Evolutionary conservation across 345 rosid genomes (phyloP), one percentile per base, ranked within the genome.

Genomic region (Citrus medica): DNA sequence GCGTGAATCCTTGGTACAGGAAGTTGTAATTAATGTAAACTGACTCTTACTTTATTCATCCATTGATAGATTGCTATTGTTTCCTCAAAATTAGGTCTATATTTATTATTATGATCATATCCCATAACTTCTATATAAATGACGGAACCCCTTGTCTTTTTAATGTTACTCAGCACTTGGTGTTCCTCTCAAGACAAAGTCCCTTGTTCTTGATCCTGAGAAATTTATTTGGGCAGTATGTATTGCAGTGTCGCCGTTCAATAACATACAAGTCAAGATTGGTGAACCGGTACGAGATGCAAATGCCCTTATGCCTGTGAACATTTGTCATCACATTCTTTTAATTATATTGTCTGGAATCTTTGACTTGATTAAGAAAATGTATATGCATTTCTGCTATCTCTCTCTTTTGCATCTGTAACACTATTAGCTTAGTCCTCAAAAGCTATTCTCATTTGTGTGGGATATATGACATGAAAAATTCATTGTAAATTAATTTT

Each of bases 171-270:
- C 87, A 95, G 98, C 97, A 95, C 76, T 83, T 73, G 94, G 92
- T 63, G 97, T 84, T 71, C 94, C 98, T 74, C 93, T 95, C 35
- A 93, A 95, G 77, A 89, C 92, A 79, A 93, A 90, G 84, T 92
- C 95, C 78, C 93, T 93, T 51, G 98, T 94, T 59, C 86, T 83
- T 72, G 92, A 95, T 69, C 92, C 92, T 64, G 93, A 90, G 83
- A 92, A 92, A 85, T 90, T 95, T 71, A 83, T 85, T 55, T 93
- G 98, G 98, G 96, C 97, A 51, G 89, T 92, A 79, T 72, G 90
- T 71, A 86, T 95, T 32, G 98, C 91, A 19, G 95, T 93, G 71
- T 87, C 93, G 76, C 87, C 94, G 56, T 86, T 94, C 84, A 84
- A 90, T 64, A 87, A 87, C 87, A 88, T 90, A 92, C 87, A 89